Base-by-base conservation (phyloP, 371 early-diverging fungal genomes). In the Fennellomyces sp. region DNA sequence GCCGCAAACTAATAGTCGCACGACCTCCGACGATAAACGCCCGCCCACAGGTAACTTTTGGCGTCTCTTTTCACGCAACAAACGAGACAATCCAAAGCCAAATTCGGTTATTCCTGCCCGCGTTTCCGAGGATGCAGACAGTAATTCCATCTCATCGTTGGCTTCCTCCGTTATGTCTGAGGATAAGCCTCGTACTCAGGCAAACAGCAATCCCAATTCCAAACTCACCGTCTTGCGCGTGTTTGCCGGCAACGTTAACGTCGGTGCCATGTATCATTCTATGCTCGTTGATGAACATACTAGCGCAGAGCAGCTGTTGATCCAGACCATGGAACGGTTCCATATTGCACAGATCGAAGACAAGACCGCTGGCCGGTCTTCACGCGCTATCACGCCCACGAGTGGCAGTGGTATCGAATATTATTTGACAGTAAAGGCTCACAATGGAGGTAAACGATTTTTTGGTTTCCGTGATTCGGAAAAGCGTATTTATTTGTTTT, bases 211-310 rank as follows among this genome's bases (percentile, higher is more conserved):
- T 17, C 28, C 41, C 19, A 56, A 72, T 58, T 56, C 59, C 45
- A 51, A 56, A 13, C 41, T 30, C 17, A 55, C 75, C 29, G 75
- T 81, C 10, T 47, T 81, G 5, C 72, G 81, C 15, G 83, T 86
- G 1, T 86, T 80, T 63, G 78, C 87, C 7, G 87, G 84, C 36
- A 84, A 84, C 54, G 82, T 86, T 42, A 83, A 83, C 59, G 78
- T 83, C 51, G 81, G 82, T 21, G 73, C 87, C 23, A 72, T 76
- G 60, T 86, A 81, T 67, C 82, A 81, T 58, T 80, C 87, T 0
- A 79, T 86, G 15, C 75, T 84, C 3, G 76, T 86, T 3, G 79
- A 80, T 8, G 74, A 78, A 11, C 52, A 76, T 10, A 86, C 82
- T 21, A 82, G 75, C 61, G 80, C 87, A n/a, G 83, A 83, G 23